Conservation (phyloP, 331 rosid genomes). For the Rosa hybrid region DNA sequence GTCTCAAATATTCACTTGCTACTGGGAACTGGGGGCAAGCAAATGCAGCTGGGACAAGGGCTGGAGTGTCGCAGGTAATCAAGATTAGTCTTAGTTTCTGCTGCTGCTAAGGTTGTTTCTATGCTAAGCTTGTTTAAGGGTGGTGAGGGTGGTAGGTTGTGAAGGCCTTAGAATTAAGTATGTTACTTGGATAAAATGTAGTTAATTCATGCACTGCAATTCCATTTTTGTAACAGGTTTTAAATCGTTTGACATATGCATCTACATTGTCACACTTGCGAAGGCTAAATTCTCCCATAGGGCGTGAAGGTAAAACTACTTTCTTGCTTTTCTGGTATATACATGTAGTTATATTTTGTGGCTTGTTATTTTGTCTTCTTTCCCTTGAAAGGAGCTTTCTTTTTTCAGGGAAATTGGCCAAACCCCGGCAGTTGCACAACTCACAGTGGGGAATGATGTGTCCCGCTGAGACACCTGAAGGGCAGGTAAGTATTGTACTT, state of each 20-base stretch:
- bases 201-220: not conserved
- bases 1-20: slow-evolving; percentile 96
- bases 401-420: slow-evolving; percentile 84
- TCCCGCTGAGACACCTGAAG: slow-evolving; percentile 99
- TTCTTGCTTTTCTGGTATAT: not conserved
- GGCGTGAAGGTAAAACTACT: slow-evolving; percentile 83
- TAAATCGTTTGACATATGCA: slow-evolving; percentile 94
- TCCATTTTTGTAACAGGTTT: slow-evolving; percentile 51
- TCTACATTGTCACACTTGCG: slow-evolving; percentile 96
- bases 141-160: not conserved
- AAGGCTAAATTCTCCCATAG: slow-evolving; percentile 97
- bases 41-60: slow-evolving; percentile 99
- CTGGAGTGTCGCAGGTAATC: slow-evolving; percentile 94
- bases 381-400: slow-evolving; percentile 12
- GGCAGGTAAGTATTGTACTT: slow-evolving; percentile 67
- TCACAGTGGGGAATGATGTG: slow-evolving; percentile 99
- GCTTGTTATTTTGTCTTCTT: not conserved
- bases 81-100: slow-evolving; percentile 3
- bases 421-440: slow-evolving; percentile 93
- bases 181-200: not conserved
- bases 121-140: not conserved
- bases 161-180: not conserved
- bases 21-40: slow-evolving; percentile 99
- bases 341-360: not conserved
- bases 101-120: not conserved